Percentiles rank a stretch among this genome's conserved stretches.
These are phyloP conservation scores for Saccharomyces pastorianus DNA, from an alignment of 1,139 yeast genomes.

Conservation along the genomic window DNA sequence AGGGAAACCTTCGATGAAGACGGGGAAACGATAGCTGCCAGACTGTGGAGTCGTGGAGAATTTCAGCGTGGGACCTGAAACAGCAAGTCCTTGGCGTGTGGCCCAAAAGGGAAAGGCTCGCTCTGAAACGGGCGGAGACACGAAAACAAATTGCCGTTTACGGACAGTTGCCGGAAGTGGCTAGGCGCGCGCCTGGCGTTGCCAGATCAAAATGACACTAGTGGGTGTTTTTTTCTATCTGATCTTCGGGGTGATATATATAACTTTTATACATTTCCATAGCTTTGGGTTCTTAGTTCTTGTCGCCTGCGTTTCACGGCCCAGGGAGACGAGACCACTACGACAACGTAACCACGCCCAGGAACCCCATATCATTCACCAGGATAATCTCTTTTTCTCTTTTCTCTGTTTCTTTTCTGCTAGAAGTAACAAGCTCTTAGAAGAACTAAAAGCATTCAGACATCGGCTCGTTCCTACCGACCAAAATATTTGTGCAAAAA, in stretches of 20 bases:
- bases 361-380: background rate
- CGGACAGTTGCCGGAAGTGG: background rate
- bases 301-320: background rate
- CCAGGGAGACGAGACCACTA: background rate
- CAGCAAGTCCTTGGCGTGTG: background rate
- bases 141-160: background rate
- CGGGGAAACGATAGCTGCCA: constrained; percentile 23
- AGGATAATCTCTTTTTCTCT: background rate
- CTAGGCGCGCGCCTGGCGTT: background rate
- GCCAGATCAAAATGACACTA: background rate
- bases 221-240: background rate
- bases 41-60: constrained; percentile 20
- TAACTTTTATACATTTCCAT: background rate
- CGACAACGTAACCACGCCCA: background rate
- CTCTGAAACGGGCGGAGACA: background rate
- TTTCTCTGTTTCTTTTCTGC: background rate
- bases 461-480: background rate
- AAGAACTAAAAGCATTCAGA: background rate
- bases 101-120: background rate
- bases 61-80: background rate
- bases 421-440: background rate
- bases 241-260: background rate
- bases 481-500: background rate
- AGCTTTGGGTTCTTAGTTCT: background rate
- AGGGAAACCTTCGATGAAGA: constrained; percentile 31